Evolutionary conservation across 208 protist genomes (phyloP), one percentile per base, ranked within the genome.

Genomic region (Wallacemonas collosoma): DNA sequence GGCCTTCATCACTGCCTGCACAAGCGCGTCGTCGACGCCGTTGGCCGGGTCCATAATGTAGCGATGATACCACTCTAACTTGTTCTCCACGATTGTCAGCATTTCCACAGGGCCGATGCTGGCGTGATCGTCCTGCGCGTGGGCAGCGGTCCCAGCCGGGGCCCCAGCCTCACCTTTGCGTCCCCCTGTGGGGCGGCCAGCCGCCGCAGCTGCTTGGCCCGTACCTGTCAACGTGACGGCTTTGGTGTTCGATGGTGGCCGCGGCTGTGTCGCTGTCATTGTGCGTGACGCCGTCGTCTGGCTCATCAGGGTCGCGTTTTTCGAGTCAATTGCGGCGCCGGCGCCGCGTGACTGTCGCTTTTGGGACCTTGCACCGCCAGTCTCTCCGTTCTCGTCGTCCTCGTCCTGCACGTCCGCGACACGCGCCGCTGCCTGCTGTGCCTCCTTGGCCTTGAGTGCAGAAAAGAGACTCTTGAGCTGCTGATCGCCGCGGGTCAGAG

Each of bases 1-100:
- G 7, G 81, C 75, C 79, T 95, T 97, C 74, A 95, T 89, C 17
- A 95, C 82, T 14, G 77, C 67, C 72, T 85, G 76, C 54, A 96
- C 88, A 17, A 95, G 74, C 3, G 82, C 45, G 17, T 85, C 68
- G n/a, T 93, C 89, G 41, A 94, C 80, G 14, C 82, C 83, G 69
- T 92, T 89, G 68, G 79, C 67, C 8, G 84, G 75, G 62, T 93
- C 79, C 36, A 39, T 80, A 35, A 94, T 90, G 76, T 88, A 92
- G 43, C 86, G 91, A 72, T 91, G 88, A 58, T 90, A 91, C 80
- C 95, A 90, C 72, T 98, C 93, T 35, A 98, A 71, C 70, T 97
- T 97, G 68, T 88, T 95, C 67, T 98, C 94, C 67, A 98, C 94
- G 45, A 95, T 91, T 11, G 93, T 96, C 38, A 98, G 88, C 89